A percentile compares a stretch with the other conserved stretches of the same genome.
Conservation (phyloP, 139 green algal species). For the Eudorina sp. region DNA sequence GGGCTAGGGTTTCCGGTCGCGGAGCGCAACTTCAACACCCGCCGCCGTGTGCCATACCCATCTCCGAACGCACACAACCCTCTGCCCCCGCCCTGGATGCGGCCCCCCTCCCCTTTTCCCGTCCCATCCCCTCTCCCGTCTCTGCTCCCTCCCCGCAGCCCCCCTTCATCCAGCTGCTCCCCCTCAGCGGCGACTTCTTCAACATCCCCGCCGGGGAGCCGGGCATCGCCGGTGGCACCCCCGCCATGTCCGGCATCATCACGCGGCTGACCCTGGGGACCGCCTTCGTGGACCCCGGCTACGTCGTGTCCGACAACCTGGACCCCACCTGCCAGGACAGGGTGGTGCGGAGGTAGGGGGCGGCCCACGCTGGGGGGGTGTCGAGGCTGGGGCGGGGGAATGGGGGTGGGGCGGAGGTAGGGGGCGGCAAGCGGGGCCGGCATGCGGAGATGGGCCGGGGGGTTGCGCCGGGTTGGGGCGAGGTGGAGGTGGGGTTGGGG, state of each 20-base stretch:
- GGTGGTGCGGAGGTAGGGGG: background rate
- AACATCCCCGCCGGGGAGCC: background rate
- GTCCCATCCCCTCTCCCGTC: too few species aligned
- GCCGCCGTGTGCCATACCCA: background rate
- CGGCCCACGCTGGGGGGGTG: too few species aligned
- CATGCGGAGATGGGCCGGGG: too few species aligned
- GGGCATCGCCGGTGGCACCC: background rate
- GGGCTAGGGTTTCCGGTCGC: background rate
- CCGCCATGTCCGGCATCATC: conserved; percentile 40
- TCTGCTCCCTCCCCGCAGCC: conserved; percentile 2
- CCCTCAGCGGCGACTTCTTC: conserved; percentile 14
- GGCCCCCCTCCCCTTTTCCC: background rate
- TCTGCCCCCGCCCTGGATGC: background rate
- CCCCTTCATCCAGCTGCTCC: conserved; percentile 36
- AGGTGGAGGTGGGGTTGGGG: too few species aligned
- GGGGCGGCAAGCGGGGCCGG: too few species aligned
- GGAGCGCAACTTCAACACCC: background rate
- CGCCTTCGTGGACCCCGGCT: conserved; percentile 44
- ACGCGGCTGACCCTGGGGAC: conserved; percentile 35
- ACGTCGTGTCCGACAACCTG: conserved; percentile 42
- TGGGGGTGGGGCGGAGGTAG: too few species aligned
- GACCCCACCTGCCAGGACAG: background rate
- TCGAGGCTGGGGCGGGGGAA: too few species aligned
- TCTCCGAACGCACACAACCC: background rate
- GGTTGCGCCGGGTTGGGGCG: too few species aligned